phyloP scores from a whole-genome alignment of 495 filamentous ascomycete genomes.

The Aspergillus sparsus region DNA sequence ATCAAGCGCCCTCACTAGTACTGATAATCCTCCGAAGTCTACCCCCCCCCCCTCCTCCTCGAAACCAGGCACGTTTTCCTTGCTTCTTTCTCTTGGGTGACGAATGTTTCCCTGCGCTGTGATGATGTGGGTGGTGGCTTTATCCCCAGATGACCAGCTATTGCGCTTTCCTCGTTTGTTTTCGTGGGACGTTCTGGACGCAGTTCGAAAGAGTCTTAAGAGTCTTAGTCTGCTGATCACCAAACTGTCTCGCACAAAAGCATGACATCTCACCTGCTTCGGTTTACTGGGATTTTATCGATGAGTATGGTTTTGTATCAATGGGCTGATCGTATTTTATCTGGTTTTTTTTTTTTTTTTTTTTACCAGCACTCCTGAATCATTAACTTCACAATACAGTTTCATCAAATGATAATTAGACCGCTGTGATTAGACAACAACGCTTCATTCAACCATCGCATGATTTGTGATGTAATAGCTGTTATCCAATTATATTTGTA shows the following conservation, averaged over 20 bases:
- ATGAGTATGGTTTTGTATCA: neutral
- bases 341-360: neutral
- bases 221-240: no score
- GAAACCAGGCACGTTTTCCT: conserved; percentile 1
- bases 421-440: neutral
- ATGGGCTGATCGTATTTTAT: neutral
- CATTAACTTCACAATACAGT: neutral
- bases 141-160: neutral
- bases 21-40: conserved; percentile 4
- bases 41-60: neutral
- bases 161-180: neutral
- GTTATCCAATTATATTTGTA: neutral
- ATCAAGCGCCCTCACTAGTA: conserved; percentile 13
- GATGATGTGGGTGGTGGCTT: neutral
- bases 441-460: neutral
- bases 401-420: neutral
- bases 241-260: neutral
- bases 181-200: neutral
- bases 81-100: neutral
- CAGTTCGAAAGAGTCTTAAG: no score
- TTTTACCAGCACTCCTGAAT: neutral
- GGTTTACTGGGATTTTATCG: neutral
- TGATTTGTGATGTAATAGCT: conserved; percentile 1
- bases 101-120: neutral
- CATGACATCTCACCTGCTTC: neutral